Evolutionary conservation across 805 yeast species (phyloP).

Genomic region (Schwanniomyces occidentalis): DNA sequence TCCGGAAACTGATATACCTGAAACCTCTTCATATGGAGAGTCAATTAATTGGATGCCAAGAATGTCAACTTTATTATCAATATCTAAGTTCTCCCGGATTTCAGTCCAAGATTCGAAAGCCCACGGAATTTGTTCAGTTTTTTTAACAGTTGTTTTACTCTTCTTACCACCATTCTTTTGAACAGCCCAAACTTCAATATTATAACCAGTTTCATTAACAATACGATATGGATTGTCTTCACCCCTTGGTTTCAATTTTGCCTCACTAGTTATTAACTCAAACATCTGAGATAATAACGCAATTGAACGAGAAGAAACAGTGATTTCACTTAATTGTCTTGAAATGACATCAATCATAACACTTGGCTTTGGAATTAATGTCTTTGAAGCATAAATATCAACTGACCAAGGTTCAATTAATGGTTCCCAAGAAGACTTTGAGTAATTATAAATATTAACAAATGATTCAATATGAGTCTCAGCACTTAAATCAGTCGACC

Average conservation of each 20-base stretch:
- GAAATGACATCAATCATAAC: conserved; percentile 71
- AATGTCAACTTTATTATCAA: conserved; percentile 59
- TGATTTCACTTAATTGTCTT: conserved; percentile 72
- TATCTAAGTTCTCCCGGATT: conserved; percentile 75
- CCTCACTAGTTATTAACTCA: conserved; percentile 53
- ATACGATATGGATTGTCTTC: conserved; percentile 81
- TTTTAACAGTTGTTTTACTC: conserved; percentile 36
- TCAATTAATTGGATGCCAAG: conserved; percentile 63
- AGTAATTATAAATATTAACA: conserved; percentile 80
- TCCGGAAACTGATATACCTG: conserved; percentile 63
- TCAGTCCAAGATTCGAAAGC: conserved; percentile 92
- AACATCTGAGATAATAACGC: conserved; percentile 73
- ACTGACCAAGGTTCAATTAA: conserved; percentile 85
- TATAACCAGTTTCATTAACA: conserved; percentile 81
- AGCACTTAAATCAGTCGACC: conserved; percentile 83
- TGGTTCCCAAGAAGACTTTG: conserved; percentile 95
- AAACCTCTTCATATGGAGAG: conserved; percentile 54
- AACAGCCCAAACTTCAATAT: conserved; percentile 82
- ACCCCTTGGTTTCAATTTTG: conserved; percentile 64
- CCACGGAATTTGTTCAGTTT: conserved; percentile 68
- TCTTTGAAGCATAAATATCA: conserved; percentile 64
- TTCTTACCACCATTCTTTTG: conserved; percentile 17
- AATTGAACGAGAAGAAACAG: conserved; percentile 78
- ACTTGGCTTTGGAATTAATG: conserved; percentile 44
- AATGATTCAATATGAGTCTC: conserved; percentile 63